Base-by-base conservation (phyloP, 2,329 filamentous ascomycete genomes). In the Lachnellula suecica region DNA sequence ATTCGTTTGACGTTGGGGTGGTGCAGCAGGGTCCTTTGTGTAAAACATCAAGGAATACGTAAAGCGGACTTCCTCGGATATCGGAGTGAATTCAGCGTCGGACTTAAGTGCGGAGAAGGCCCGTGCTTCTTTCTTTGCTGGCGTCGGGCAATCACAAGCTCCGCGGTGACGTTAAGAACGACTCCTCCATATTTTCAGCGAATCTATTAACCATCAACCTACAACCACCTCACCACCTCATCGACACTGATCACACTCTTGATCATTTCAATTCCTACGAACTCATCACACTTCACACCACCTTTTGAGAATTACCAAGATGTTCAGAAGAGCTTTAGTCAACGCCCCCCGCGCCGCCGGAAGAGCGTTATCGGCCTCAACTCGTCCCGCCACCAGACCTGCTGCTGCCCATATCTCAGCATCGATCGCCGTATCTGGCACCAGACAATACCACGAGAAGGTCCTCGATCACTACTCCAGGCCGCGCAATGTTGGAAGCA, bases 391-490 rank as follows among this genome's bases (percentile, higher is more conserved):
- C 54, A 58, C 54, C 42, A 59, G 55, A 58, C 59, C 59, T 54
- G 37, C 56, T 35, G 44, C 55, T 41, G 41, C 59, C 48, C 57
- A 54, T 40, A 47, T 63, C 38, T 56, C 59, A 41, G 56, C 64
- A 43, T 54, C 63, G 20, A 52, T 62, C 40, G 55, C 59, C 35
- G 54, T 62, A 40, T 44, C 54, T 31, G 61, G 66, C 27, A 55
- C 56, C 41, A 55, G 67, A 48, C 60, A 64, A 46, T 70, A 70
- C 49, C 68, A 70, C 44, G 66, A 70, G 53, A 70, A 70, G 58
- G 68, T 89, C 60, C 79, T 95, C 60, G 90, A 95, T 71, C 90
- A 93, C 74, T 93, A 93, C 75, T 88, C 82, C 71, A 81, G 82
- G 63, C 88, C 88, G 24, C 83, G 88, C 59, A 91, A 91, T 75